These are phyloP conservation scores for Arthrobotrys iridis DNA, from an alignment of 2,329 filamentous ascomycete genomes.

Conservation along the genomic window DNA sequence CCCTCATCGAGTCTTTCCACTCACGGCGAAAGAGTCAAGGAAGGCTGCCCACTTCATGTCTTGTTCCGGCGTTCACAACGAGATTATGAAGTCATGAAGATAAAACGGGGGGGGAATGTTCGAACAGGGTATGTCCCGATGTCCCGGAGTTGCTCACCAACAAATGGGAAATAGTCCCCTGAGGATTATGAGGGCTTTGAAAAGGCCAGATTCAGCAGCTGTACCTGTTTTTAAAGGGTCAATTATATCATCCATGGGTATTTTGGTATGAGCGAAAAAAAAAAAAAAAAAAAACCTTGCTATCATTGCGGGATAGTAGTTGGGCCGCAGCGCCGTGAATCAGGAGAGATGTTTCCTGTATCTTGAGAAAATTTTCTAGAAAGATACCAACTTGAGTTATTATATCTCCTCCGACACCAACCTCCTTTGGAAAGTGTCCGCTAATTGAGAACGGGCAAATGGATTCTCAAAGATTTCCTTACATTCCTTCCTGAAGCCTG, in stretches of 20 bases:
- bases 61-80: constrained; percentile 21
- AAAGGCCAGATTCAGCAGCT: constrained; percentile 14
- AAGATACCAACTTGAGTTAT: neutral
- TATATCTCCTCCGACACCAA: neutral
- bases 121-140: constrained; percentile 23
- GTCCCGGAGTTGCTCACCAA: neutral
- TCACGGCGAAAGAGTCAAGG: constrained; percentile 7
- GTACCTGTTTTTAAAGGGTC: neutral
- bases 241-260: neutral
- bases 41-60: constrained; percentile 6
- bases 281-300: neutral
- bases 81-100: constrained; percentile 36
- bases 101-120: constrained; percentile 43
- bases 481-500: neutral
- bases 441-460: neutral
- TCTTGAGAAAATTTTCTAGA: constrained; percentile 2
- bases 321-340: neutral
- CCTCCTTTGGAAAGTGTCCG: constrained; percentile 10
- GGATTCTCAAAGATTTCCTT: neutral
- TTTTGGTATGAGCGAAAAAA: neutral
- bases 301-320: neutral
- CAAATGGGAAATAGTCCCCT: constrained; percentile 10
- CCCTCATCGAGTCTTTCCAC: constrained; percentile 13
- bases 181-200: neutral
- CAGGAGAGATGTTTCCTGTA: neutral